phyloP scores from a whole-genome alignment of 306 rosid genomes.

The Fagus sylvatica region DNA sequence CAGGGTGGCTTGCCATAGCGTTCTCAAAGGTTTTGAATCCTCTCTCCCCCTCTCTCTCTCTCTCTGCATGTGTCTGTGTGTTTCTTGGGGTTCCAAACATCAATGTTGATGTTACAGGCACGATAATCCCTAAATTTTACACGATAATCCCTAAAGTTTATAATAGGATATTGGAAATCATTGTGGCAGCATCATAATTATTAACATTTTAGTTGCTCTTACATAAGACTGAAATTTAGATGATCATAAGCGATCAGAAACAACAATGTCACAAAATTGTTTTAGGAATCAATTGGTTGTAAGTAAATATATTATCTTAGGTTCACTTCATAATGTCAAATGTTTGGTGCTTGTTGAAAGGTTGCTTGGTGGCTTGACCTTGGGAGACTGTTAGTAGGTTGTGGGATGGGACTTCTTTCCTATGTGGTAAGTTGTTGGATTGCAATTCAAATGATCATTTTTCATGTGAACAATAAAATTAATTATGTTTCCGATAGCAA shows the following conservation, averaged over 20 bases:
- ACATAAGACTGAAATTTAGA: background rate
- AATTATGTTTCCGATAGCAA: slow-evolving; percentile 9
- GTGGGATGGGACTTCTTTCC: slow-evolving; percentile 82
- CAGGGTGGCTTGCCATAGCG: slow-evolving; percentile 72
- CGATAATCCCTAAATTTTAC: too few relatives aligned
- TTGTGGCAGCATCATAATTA: background rate
- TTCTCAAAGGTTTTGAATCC: slow-evolving; percentile 55
- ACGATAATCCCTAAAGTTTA: too few relatives aligned
- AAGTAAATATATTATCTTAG: background rate
- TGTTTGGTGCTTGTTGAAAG: slow-evolving; percentile 49
- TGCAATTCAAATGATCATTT: slow-evolving; percentile 9
- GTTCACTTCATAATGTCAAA: slow-evolving; percentile 1
- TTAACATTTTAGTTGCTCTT: background rate
- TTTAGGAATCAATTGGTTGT: background rate
- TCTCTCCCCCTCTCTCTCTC: background rate
- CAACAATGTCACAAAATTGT: background rate
- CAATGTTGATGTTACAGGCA: too few relatives aligned
- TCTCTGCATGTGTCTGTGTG: too few relatives aligned
- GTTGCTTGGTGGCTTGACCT: slow-evolving; percentile 69
- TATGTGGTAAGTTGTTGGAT: slow-evolving; percentile 61
- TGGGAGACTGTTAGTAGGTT: slow-evolving; percentile 80
- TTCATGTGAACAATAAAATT: background rate
- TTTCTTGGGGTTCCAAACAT: too few relatives aligned
- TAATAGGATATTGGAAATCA: too few relatives aligned
- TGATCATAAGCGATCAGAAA: background rate